Evolutionary conservation across 306 rosid genomes (phyloP), one percentile per base, ranked within the genome.

Genomic region (Fagus crenata): DNA sequence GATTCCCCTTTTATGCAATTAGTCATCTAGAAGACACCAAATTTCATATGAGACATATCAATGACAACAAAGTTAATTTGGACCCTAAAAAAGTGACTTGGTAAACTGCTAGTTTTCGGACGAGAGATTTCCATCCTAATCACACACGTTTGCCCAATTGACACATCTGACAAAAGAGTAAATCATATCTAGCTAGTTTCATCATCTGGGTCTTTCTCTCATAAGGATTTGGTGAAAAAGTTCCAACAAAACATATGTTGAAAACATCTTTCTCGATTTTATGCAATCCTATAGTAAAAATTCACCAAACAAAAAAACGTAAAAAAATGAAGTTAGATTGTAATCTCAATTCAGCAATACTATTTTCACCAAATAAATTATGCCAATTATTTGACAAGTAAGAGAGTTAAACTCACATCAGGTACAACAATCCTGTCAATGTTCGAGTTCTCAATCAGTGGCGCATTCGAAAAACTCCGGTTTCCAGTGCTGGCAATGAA

Each of bases 401-500:
- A 46, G 46, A 39, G 39, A 13, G 0, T 2, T 0, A 84, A 73
- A 84, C 98, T 92, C 84, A 94, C 98, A 83, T 94, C 98, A 54
- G 97, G 97, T 70, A 94, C 96, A 74, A 90, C 85, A 82, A 94
- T 88, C 82, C 90, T 91, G 58, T 83, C 82, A 58, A 87, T 40
- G 55, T 90, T 88, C 0, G 95, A 67, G 85, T 85, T 84, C 58
- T 90, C 92, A 75, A 92, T 94, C 32, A 94, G 85, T 0, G 96
- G 97, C 1, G 85, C 95, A 77, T 90, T 85, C 4, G 96, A 87
- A 70, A 71, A 65, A 80, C 84, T 92, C 61, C 83, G 86, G 72
- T 89, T 89, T 63, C 90, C 97, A 41, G 95, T 77, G 85, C 96
- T 90, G 1, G 92, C 75, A 70, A 92, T 83, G 89, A 94, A 92